Percentiles rank a stretch among this genome's conserved stretches.
Conservation (phyloP, 2,329 filamentous ascomycete species). For the Sporothrix brunneoviolacea region DNA sequence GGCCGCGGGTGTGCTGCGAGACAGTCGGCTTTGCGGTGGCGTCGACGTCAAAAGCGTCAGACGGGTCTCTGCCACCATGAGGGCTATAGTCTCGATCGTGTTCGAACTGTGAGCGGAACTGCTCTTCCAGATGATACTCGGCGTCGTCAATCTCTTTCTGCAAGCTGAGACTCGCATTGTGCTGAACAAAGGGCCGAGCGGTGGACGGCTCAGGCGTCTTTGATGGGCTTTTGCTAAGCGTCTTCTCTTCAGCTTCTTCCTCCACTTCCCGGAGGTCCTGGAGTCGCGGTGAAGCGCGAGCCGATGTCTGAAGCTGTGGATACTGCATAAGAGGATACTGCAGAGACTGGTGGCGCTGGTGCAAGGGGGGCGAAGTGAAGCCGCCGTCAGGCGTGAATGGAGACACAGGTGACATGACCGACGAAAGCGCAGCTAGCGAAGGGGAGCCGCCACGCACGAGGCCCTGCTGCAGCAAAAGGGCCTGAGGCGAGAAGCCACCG, state of each 20-base stretch:
- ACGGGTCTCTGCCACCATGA: slow-evolving; percentile 39
- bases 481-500: slow-evolving; percentile 52
- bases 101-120: slow-evolving; percentile 70
- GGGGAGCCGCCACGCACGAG: slow-evolving; percentile 57
- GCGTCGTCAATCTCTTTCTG: slow-evolving; percentile 81
- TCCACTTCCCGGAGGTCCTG: slow-evolving; percentile 70
- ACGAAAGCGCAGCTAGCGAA: slow-evolving; percentile 46
- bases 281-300: slow-evolving; percentile 53
- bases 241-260: slow-evolving; percentile 43
- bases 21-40: slow-evolving; percentile 17
- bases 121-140: slow-evolving; percentile 77
- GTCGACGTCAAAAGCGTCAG: slow-evolving; percentile 19
- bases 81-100: slow-evolving; percentile 67
- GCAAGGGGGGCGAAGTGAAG: slow-evolving; percentile 34
- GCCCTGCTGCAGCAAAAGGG: slow-evolving; percentile 45
- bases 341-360: slow-evolving; percentile 53
- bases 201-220: slow-evolving; percentile 45
- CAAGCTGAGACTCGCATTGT: slow-evolving; percentile 70
- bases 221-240: slow-evolving; percentile 42
- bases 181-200: slow-evolving; percentile 34
- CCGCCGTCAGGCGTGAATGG: slow-evolving; percentile 52
- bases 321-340: slow-evolving; percentile 52
- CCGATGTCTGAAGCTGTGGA: slow-evolving; percentile 50
- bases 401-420: slow-evolving; percentile 57
- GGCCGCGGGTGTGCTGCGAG: slow-evolving; percentile 34